Base-by-base conservation (phyloP, 1,139 yeast genomes). In the Taiozyma onychis region DNA sequence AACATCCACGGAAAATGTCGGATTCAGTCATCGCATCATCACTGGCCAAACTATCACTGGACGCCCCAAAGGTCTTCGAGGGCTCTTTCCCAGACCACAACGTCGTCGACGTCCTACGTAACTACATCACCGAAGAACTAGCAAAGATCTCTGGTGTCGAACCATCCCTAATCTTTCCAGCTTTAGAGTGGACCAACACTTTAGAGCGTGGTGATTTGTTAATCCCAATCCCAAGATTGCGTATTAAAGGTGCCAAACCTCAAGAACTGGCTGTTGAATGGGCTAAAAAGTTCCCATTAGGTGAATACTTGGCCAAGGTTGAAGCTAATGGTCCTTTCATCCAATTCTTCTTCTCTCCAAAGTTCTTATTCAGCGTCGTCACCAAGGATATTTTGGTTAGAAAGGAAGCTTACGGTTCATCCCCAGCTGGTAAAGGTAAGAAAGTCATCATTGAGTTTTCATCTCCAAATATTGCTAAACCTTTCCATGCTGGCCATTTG, bases 401-500 rank as follows among this genome's bases (percentile, higher is more conserved):
- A 70, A 71, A 71, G 51, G 74, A 73, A 43, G 69, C 73, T 11
- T 93, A 80, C 67, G 99, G 99, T 58, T 71, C 83, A 49, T 75
- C 86, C 58, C 87, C 91, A 46, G 64, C 88, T 51, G 97, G 96
- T 47, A 72, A 73, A 43, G 85, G 83, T 58, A 85, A 93, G 71
- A 87, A 77, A 61, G 76, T 85, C 26, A 65, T 90, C 48, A 78
- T 95, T 59, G 99, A 93, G 70, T 93, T 95, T 65, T 89, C 97
- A 5, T 91, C 98, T 45, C 99, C 99, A 59, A 93, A 93, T 69
- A 93, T 93, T 65, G 99, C 99, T 58, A 93, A 93, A 72, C 99
- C 99, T 14, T 93, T 93, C 86, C 99, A 93, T 66, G 99, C 99
- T 53, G 99, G 99, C 52, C 99, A 93, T 71, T 82, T 93, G 71